Conservation (phyloP, 140 eudicot genomes). For the Stevia rebaudiana region DNA sequence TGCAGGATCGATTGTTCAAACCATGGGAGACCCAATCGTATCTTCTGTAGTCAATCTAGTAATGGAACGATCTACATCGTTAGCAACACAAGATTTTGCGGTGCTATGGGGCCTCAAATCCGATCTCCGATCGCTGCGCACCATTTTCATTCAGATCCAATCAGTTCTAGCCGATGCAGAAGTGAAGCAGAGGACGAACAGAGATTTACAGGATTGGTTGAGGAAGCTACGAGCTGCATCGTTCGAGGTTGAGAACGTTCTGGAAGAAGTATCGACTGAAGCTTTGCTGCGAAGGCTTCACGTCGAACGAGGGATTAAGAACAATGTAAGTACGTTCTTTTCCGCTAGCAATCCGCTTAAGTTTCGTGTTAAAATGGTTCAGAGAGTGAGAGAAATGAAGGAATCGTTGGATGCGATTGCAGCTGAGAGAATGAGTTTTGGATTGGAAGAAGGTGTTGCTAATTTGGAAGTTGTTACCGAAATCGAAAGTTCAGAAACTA, state of each 20-base stretch:
- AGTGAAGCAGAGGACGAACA: conserved; percentile 33
- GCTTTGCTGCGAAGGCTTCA: conserved; percentile 27
- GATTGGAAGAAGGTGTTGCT: conserved; percentile 16
- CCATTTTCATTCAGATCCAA: conserved; percentile 31
- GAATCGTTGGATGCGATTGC: conserved; percentile 32
- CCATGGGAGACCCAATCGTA: conserved; percentile 35
- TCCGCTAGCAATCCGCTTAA: conserved; percentile 27
- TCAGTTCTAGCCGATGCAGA: conserved; percentile 38
- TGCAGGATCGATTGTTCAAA: neutral
- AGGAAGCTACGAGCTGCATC: conserved; percentile 36
- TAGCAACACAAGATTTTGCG: conserved; percentile 33
- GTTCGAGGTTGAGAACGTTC: conserved; percentile 30
- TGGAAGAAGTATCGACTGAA: conserved; percentile 36
- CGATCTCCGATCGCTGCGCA: conserved; percentile 27
- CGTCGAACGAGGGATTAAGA: conserved; percentile 25
- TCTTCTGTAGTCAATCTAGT: conserved; percentile 28
- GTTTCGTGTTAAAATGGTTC: conserved; percentile 29
- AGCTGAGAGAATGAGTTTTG: conserved; percentile 24
- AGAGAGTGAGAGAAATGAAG: conserved; percentile 31
- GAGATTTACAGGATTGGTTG: conserved; percentile 31
- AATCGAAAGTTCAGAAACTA: conserved; percentile 8
- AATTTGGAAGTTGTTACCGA: conserved; percentile 14
- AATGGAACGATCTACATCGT: conserved; percentile 25
- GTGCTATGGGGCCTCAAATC: conserved; percentile 40
- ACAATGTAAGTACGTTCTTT: conserved; percentile 30